These are phyloP conservation scores for Dendrocalamus latiflorus DNA, from an alignment of 202 grass and related monocot species.

Conservation along the genomic window DNA sequence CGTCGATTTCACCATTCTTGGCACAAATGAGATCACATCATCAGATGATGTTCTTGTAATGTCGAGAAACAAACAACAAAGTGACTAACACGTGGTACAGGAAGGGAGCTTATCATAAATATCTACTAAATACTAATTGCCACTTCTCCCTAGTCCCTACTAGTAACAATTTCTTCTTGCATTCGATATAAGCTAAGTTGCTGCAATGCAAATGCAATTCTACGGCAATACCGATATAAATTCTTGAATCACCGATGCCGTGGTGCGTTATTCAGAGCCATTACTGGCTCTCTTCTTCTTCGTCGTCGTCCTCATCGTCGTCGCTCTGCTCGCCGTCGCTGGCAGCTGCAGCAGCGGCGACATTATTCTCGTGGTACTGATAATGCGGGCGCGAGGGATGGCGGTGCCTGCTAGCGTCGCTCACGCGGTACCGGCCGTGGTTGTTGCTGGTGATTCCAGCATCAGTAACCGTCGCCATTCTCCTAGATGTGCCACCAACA, in stretches of 20 bases:
- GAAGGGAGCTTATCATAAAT: conserved; percentile 7
- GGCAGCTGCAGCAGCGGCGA: background rate
- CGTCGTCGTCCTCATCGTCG: background rate
- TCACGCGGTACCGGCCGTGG: conserved; percentile 30
- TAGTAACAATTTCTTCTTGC: conserved; percentile 9
- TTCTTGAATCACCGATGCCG: background rate
- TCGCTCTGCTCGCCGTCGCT: conserved; percentile 24
- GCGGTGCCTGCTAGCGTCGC: conserved; percentile 16
- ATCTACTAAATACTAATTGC: conserved; percentile 17
- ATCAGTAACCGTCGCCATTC: conserved; percentile 13
- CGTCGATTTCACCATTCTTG: background rate
- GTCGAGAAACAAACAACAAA: conserved; percentile 21
- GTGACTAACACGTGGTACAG: no score
- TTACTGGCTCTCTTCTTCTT: conserved; percentile 26
- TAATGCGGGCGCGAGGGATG: conserved; percentile 17
- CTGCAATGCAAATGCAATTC: conserved; percentile 17
- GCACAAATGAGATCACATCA: conserved; percentile 17
- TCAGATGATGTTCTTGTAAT: conserved; percentile 5
- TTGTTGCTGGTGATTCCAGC: conserved; percentile 35
- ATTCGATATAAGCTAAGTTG: conserved; percentile 24
- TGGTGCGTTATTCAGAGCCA: background rate
- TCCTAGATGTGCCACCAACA: conserved; percentile 23
- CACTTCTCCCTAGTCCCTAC: conserved; percentile 13
- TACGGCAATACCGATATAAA: background rate
- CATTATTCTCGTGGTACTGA: conserved; percentile 36